Conservation (phyloP, 352 stramenopile species). For the Phytopythium sindhum region DNA sequence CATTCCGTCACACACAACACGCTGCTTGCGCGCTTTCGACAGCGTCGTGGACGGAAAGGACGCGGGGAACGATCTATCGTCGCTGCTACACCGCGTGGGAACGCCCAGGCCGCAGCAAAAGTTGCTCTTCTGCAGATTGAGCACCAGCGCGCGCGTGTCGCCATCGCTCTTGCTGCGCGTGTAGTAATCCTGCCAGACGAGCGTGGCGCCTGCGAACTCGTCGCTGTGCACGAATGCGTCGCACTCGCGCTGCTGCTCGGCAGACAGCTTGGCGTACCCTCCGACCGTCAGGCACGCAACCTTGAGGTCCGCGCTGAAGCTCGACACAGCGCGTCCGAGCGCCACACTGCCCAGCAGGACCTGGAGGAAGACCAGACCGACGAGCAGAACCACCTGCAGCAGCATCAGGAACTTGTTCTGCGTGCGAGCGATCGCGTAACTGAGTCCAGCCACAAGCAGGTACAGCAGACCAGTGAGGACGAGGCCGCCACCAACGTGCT, state of each 20-base stretch:
- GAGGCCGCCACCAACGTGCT: conserved; percentile 56
- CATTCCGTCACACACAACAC: conserved; percentile 21
- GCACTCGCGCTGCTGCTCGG: conserved; percentile 31
- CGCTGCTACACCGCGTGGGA: conserved; percentile 42
- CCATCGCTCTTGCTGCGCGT: conserved; percentile 24
- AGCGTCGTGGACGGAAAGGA: conserved; percentile 33
- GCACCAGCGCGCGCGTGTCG: conserved; percentile 49
- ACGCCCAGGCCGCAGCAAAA: conserved; percentile 72
- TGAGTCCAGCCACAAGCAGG: conserved; percentile 34
- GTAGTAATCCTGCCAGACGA: conserved; percentile 81
- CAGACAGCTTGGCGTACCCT: conserved; percentile 36
- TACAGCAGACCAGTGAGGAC: conserved; percentile 70
- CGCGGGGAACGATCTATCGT: conserved; percentile 44
- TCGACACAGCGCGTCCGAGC: conserved; percentile 27
- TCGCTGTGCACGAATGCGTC: conserved; percentile 54
- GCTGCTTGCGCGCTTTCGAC: conserved; percentile 14
- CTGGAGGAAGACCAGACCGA: conserved; percentile 56
- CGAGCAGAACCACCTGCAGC: conserved; percentile 38
- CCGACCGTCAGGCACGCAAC: conserved; percentile 60
- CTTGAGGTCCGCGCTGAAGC: conserved; percentile 34
- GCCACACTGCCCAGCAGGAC: conserved; percentile 56
- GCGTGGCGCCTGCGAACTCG: conserved; percentile 51
- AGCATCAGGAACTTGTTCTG: conserved; percentile 81
- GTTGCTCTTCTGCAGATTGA: conserved; percentile 55
- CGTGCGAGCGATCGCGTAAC: conserved; percentile 47